Percentiles rank a stretch among this genome's conserved stretches.
Evolutionary conservation across 2,329 filamentous ascomycete genomes (phyloP).

Genomic region (Cladobotryum mycophilum): DNA sequence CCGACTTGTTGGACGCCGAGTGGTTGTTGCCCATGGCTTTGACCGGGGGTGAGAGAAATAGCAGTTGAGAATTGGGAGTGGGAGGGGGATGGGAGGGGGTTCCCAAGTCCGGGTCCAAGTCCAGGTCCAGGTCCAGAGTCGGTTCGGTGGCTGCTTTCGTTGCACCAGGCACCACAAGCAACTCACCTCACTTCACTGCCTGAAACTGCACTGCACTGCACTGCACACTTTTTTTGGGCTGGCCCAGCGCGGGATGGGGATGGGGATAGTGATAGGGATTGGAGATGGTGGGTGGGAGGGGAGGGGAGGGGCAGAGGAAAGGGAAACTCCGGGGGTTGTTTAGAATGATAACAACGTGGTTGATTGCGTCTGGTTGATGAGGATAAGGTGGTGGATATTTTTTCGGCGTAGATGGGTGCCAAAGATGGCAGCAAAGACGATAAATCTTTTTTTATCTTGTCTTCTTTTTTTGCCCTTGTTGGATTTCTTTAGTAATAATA

Average conservation of each 20-base stretch:
- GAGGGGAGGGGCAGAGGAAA: no score
- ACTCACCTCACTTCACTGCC: no score
- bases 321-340: not conserved
- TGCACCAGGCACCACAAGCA: constrained; percentile 5
- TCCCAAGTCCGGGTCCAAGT: not conserved
- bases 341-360: not conserved
- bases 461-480: not conserved
- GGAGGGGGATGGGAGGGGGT: constrained; percentile 1
- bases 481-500: no score
- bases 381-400: not conserved
- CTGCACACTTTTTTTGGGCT: no score
- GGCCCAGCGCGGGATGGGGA: no score
- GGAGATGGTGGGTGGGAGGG: no score
- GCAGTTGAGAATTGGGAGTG: constrained; percentile 4
- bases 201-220: no score
- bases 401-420: no score
- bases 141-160: constrained; percentile 7
- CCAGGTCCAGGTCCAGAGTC: not conserved
- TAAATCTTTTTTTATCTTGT: not conserved
- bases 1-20: constrained; percentile 32
- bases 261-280: no score
- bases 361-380: not conserved
- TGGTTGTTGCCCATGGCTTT: constrained; percentile 33
- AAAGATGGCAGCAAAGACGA: not conserved
- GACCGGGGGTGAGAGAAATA: constrained; percentile 6